These are phyloP conservation scores for Fusarium marasasianum DNA, from an alignment of 2,329 filamentous ascomycete genomes.

Conservation along the genomic window DNA sequence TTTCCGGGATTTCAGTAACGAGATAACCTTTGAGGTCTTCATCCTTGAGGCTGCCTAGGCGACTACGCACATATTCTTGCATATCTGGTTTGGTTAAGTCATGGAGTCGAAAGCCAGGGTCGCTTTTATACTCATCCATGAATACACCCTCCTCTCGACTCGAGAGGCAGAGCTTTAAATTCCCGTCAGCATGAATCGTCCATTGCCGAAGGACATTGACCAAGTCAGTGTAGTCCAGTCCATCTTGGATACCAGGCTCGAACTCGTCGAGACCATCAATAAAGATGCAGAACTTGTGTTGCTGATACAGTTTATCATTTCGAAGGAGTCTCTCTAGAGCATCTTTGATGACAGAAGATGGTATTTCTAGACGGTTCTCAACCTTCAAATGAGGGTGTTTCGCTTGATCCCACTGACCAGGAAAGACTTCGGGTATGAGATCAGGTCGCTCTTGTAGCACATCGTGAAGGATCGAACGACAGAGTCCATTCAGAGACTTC, in stretches of 20 bases:
- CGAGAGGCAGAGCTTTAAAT: not conserved
- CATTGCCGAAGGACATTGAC: not conserved
- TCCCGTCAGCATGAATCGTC: accelerated
- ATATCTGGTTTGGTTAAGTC: not conserved
- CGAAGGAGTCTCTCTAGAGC: accelerated
- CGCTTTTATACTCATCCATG: accelerated
- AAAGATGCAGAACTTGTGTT: not conserved
- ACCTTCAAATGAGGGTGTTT: not conserved
- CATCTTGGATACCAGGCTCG: not conserved
- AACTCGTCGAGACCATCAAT: not conserved
- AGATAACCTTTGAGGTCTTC: accelerated
- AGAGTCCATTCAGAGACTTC: not conserved
- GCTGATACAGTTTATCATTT: accelerated
- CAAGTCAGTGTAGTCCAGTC: not conserved
- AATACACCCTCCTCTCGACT: not conserved
- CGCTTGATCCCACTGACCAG: accelerated
- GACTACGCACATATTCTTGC: accelerated
- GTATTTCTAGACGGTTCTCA: accelerated
- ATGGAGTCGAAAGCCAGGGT: not conserved
- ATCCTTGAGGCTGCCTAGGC: not conserved
- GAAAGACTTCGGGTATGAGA: not conserved
- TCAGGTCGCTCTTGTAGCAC: not conserved
- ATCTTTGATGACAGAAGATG: accelerated
- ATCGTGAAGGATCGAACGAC: accelerated
- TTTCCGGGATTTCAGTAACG: accelerated